These are phyloP conservation scores for Dioscorea zingiberensis DNA, from an alignment of 106 monocot species.

Conservation along the genomic window DNA sequence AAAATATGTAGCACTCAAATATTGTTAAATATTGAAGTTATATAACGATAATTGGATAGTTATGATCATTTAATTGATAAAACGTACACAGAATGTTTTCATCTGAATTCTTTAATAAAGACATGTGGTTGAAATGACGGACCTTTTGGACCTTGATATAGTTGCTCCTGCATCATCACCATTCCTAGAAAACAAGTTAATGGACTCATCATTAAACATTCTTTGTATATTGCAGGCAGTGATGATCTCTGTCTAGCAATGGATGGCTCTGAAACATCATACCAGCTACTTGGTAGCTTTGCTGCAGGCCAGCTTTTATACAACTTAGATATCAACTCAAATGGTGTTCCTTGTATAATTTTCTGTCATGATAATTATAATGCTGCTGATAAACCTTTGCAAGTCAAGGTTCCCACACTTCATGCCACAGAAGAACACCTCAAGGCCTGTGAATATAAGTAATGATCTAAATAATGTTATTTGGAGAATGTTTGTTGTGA, in stretches of 20 bases:
- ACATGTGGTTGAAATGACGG: no score
- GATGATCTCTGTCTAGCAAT: conserved; percentile 66
- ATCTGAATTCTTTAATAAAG: no score
- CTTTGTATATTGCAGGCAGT: conserved; percentile 31
- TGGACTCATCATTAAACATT: not conserved
- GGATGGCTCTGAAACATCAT: conserved; percentile 79
- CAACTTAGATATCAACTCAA: conserved; percentile 18
- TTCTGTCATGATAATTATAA: conserved; percentile 24
- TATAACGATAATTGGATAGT: no score
- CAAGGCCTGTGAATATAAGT: conserved; percentile 14
- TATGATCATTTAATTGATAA: no score
- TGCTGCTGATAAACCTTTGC: conserved; percentile 9
- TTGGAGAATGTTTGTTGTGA: no score
- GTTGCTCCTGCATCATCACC: no score
- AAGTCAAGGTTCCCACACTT: conserved; percentile 58
- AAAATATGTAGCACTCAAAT: no score
- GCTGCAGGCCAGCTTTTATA: conserved; percentile 68
- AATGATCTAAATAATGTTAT: not conserved
- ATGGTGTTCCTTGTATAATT: conserved; percentile 38
- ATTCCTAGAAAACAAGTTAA: no score
- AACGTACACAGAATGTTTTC: no score
- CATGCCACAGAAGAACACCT: conserved; percentile 51
- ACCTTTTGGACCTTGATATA: no score
- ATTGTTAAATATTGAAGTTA: no score
- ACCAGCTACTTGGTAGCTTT: conserved; percentile 73